Base-by-base conservation (phyloP, 2,329 filamentous ascomycete species). In the Chaetothyriales sp. region DNA sequence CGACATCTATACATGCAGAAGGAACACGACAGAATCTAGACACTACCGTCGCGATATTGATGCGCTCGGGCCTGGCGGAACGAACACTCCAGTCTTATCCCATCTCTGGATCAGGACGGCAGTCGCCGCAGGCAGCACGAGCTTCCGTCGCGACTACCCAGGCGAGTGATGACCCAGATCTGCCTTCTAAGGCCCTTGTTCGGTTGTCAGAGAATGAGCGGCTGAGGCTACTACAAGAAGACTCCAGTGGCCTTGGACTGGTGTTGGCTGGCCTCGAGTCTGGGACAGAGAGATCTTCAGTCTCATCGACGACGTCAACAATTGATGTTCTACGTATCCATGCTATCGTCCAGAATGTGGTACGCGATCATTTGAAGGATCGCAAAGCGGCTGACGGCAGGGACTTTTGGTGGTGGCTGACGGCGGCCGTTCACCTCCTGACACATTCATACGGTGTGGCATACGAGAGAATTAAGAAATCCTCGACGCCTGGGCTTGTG, bases 281-380 rank as follows among this genome's bases (percentile, higher is more conserved):
- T 48, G 47, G 18, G 22, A 15, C 49, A n/a, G 44, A 25, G 22
- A 20, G 49, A 13, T 48, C 19, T 15, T 22, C 44, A 40, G 43
- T 46, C 5, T 53, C 56, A n/a, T 57, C 57, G 18, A 49, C 53
- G 19, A 40, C 56, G 29, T 59, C 56, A 40, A 49, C 54, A 13
- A 70, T 73, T 47, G 72, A 74, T 51, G 64, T 72, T 37, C 62
- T 74, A 40, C 73, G 71, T 50, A 68, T 73, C 5, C 72, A 74
- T 55, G 71, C 67, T 25, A 71, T 74, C 2, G 70, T 74, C 1
- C 72, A 74, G 52, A 66, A 64, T 5, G 73, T 74, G 45, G 71
- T 69, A 55, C 68, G 71, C 13, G 71, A 73, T 55, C 70, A 72
- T 50, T 62, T 74, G 9, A 69, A 65, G 44, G 65, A 53, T 40